A percentile compares a stretch with the other conserved stretches of the same genome.
Conservation (phyloP, 441 rosid species). For the Populus hybrid region DNA sequence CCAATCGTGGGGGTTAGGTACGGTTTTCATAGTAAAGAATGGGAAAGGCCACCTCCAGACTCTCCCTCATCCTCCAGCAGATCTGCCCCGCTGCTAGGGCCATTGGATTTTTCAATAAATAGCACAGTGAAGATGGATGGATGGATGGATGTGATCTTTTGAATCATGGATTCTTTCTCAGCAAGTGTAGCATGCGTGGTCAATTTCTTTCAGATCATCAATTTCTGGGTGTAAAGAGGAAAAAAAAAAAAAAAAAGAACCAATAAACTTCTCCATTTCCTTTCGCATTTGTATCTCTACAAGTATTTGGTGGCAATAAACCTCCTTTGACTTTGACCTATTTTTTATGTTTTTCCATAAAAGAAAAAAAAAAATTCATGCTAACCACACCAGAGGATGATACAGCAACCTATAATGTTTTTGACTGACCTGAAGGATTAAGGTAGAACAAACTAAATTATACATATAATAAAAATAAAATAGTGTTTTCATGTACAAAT, state of each 20-base stretch:
- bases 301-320: not conserved
- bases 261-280: slow-evolving; percentile 23
- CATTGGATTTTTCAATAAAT: slow-evolving; percentile 3
- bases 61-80: slow-evolving; percentile 72
- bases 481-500: too few relatives aligned
- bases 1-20: slow-evolving; percentile 78
- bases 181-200: slow-evolving; percentile 16
- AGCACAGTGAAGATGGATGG: not conserved
- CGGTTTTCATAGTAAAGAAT: slow-evolving; percentile 64
- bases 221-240: slow-evolving; percentile 29
- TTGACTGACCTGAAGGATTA: not conserved
- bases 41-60: slow-evolving; percentile 55
- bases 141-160: slow-evolving; percentile 5
- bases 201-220: slow-evolving; percentile 13
- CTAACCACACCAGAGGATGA: not conserved
- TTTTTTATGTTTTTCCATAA: not conserved
- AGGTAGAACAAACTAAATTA: not conserved
- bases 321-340: not conserved
- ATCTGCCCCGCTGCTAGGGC: slow-evolving; percentile 66
- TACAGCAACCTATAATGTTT: not conserved
- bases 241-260: not conserved
- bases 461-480: too few relatives aligned
- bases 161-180: slow-evolving; percentile 27
- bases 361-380: not conserved
- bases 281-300: not conserved